phyloP scores from a whole-genome alignment of 805 yeast species.

The Monosporozyma solicola region DNA sequence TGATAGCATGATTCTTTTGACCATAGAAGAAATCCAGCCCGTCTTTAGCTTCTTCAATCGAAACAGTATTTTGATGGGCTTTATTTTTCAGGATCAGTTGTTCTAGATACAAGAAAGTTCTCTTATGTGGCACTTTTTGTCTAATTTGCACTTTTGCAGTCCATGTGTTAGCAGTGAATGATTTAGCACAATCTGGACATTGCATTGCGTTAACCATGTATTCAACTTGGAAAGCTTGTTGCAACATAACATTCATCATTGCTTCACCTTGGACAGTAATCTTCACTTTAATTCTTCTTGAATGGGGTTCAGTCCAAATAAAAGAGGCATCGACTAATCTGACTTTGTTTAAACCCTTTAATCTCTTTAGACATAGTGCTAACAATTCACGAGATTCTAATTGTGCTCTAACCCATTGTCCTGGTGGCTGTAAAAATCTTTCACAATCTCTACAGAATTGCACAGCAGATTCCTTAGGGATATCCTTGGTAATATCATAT shows the following conservation, averaged over 20 bases:
- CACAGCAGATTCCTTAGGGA: constrained; percentile 86
- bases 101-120: constrained; percentile 91
- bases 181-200: constrained; percentile 97
- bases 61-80: constrained; percentile 88
- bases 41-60: constrained; percentile 86
- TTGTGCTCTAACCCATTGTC: constrained; percentile 84
- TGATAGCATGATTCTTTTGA: constrained; percentile 82
- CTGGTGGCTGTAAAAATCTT: constrained; percentile 88
- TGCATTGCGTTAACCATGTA: constrained; percentile 93
- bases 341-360: constrained; percentile 80
- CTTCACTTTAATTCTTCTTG: constrained; percentile 85
- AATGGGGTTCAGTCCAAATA: constrained; percentile 99
- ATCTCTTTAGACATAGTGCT: constrained; percentile 78
- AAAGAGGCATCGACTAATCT: constrained; percentile 87
- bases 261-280: constrained; percentile 96
- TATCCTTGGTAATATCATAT: constrained; percentile 88
- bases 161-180: constrained; percentile 96
- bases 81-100: constrained; percentile 87
- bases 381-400: constrained; percentile 87
- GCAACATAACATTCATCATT: constrained; percentile 78
- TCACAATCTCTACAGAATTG: constrained; percentile 97
- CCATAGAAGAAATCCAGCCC: constrained; percentile 92
- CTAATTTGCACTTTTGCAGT: constrained; percentile 95
- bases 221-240: constrained; percentile 91
- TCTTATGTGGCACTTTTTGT: constrained; percentile 96